A percentile compares a stretch with the other conserved stretches of the same genome.
Conservation (phyloP, 208 protist species). For the Trichomonas gallinae region DNA sequence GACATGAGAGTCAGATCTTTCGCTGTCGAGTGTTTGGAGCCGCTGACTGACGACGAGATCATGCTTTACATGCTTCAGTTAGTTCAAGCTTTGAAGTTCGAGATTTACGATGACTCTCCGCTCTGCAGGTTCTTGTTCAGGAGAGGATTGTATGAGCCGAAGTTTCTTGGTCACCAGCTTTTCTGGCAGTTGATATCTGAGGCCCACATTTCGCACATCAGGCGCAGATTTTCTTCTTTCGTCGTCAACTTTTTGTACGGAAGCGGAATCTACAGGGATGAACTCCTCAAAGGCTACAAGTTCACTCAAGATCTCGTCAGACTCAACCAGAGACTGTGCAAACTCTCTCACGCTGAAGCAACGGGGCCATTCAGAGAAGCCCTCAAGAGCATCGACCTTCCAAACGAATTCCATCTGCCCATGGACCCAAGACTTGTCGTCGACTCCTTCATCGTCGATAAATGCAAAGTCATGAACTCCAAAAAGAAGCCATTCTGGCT, state of each 20-base stretch:
- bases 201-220: conserved; percentile 52
- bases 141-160: conserved; percentile 50
- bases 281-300: neutral
- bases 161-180: conserved; percentile 52
- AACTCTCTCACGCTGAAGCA: neutral
- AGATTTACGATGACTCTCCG: conserved; percentile 52
- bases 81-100: conserved; percentile 60
- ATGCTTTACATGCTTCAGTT: conserved; percentile 34
- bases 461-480: conserved; percentile 72
- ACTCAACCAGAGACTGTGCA: neutral
- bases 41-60: conserved; percentile 32
- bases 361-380: neutral
- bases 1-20: conserved; percentile 48
- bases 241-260: neutral
- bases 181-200: conserved; percentile 68
- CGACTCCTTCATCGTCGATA: conserved; percentile 22
- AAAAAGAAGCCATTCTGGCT: conserved; percentile 72
- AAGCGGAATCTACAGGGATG: neutral
- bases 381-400: neutral
- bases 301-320: neutral
- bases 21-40: conserved; percentile 40
- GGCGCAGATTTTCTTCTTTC: conserved; percentile 54
- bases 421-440: conserved; percentile 25
- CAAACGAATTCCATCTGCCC: conserved; percentile 18
- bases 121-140: conserved; percentile 54